Evolutionary conservation across 345 rosid species (phyloP).

Genomic region (Populus tremula): DNA sequence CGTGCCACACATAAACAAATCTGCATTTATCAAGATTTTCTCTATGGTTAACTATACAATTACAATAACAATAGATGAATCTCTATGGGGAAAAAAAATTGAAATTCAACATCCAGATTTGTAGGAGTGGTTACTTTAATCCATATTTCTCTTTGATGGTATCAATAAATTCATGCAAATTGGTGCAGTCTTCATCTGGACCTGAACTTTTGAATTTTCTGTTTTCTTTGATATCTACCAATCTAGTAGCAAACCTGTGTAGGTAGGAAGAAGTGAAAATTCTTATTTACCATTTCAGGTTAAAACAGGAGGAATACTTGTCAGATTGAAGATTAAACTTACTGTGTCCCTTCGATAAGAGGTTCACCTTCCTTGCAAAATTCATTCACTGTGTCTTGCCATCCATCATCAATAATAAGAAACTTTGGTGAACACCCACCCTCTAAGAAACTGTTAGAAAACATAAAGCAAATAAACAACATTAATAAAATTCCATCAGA

Average conservation of each 20-base stretch:
- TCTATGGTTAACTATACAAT: background rate
- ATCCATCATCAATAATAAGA: constrained; percentile 65
- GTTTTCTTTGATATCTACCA: constrained; percentile 53
- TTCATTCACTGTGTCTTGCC: constrained; percentile 54
- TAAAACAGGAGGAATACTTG: background rate
- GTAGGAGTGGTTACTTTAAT: constrained; percentile 30
- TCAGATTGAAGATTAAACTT: constrained; percentile 16
- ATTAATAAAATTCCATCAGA: background rate
- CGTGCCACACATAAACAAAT: constrained; percentile 59
- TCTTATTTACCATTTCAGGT: background rate
- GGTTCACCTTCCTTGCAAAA: constrained; percentile 38
- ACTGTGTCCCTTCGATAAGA: constrained; percentile 41
- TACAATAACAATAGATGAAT: background rate
- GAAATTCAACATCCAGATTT: background rate
- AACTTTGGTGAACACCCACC: constrained; percentile 56
- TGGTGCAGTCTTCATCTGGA: constrained; percentile 19
- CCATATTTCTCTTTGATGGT: constrained; percentile 36
- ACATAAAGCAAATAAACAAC: background rate
- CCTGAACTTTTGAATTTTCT: constrained; percentile 42
- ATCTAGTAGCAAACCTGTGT: constrained; percentile 49
- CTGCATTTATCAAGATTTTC: constrained; percentile 31
- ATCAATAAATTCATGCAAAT: constrained; percentile 37
- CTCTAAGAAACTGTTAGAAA: constrained; percentile 35
- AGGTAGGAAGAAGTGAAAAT: constrained; percentile 6
- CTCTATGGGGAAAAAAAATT: background rate